phyloP scores from a whole-genome alignment of 1,284 basidiomycete genomes.

The Boletus sp. region DNA sequence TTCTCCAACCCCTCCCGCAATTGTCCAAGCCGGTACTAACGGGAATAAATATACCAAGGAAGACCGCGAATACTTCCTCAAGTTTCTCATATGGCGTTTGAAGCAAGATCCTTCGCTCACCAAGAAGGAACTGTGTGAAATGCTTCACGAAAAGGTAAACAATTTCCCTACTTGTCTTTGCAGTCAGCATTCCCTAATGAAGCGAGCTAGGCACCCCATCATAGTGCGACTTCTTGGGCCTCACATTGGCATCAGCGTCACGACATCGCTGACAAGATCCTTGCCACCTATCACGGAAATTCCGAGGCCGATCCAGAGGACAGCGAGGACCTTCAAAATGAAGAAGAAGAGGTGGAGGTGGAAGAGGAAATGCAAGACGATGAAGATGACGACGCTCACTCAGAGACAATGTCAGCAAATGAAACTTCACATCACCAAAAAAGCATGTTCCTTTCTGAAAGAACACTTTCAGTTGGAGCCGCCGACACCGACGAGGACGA shows the following conservation, averaged over 20 bases:
- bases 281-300: conserved; percentile 43
- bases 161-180: neutral
- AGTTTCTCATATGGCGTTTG: conserved; percentile 60
- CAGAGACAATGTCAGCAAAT: conserved; percentile 24
- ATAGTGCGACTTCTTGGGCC: conserved; percentile 55
- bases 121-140: conserved; percentile 52
- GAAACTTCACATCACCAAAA: conserved; percentile 8
- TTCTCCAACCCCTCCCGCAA: conserved; percentile 62
- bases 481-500: conserved; percentile 42
- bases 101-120: conserved; percentile 50
- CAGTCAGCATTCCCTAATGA: conserved; percentile 11
- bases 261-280: conserved; percentile 61
- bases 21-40: conserved; percentile 41
- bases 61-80: conserved; percentile 62
- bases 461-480: conserved; percentile 6
- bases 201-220: conserved; percentile 56
- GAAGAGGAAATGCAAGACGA: conserved; percentile 35
- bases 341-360: conserved; percentile 35
- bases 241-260: conserved; percentile 61
- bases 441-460: conserved; percentile 13
- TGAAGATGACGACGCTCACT: conserved; percentile 37
- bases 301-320: conserved; percentile 33
- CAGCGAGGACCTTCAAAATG: conserved; percentile 35
- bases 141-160: conserved; percentile 52
- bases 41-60: conserved; percentile 62